Base-by-base conservation (phyloP, 495 filamentous ascomycete species). In the Annulohypoxylon moriforme region DNA sequence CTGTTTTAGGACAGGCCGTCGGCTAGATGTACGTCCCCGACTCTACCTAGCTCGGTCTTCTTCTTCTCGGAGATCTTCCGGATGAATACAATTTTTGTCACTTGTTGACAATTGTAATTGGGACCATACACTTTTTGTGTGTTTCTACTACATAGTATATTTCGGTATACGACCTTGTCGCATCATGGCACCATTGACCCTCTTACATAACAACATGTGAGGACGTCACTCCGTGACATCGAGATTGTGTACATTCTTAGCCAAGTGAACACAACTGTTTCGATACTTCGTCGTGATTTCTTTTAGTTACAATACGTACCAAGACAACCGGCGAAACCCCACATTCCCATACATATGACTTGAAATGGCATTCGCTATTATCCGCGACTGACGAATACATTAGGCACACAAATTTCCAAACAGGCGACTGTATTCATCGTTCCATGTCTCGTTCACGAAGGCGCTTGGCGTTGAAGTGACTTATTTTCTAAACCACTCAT, bases 1-100 rank as follows among this genome's bases (percentile, higher is more conserved):
- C 53, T 60, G 8, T 31, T 60, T 52, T 67, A 14, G 22, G 49
- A 60, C 49, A 40, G 18, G 58, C 64, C 64, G 64, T 60, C 64
- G 64, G 64, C 27, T 16, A 42, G 20, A 67, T 60, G 7, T 34
- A 53, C 49, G n/a, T 14, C 11, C n/a, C 64, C 64, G 63, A 66
- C 27, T 57, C 2, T 2, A 29, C 27, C 27, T 29, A 29, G 44
- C 46, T 40, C 42, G 14, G 6, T 55, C 27, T 55, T 34, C 16
- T n/a, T n/a, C n/a, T n/a, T 20, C 50, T 55, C 29, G 29, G 50
- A 34, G n/a, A 20, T 44, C 40, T 20, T 44, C 40, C 8, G 11
- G 38, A 14, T 14, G 27, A 50, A 31, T 1, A 7, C 18, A 14
- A 18, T 18, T 33, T 53, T 31, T 13, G 18, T 8, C 11, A 52